phyloP scores from a whole-genome alignment of 345 rosid genomes.

The Brassica rapa region DNA sequence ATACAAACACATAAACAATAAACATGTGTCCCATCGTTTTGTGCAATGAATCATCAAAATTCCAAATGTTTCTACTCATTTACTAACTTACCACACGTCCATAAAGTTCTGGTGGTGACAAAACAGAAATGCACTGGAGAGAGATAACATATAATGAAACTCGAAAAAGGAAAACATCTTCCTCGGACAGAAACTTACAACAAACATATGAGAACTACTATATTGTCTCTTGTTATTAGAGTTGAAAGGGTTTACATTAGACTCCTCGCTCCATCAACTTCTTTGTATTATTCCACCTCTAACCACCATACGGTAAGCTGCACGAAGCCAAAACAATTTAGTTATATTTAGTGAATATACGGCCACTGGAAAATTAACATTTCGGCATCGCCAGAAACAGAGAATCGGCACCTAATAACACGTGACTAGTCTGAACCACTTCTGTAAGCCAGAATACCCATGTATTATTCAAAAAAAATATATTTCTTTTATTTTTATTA shows the following conservation, averaged over 20 bases:
- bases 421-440: no score
- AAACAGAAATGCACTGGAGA: background rate
- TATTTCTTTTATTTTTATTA: background rate
- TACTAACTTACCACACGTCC: background rate
- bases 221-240: slow-evolving; percentile 22
- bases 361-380: no score
- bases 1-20: background rate
- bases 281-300: slow-evolving; percentile 12
- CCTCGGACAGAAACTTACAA: background rate
- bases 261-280: slow-evolving; percentile 22
- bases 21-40: background rate
- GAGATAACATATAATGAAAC: background rate
- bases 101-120: background rate
- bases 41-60: background rate
- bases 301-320: slow-evolving; percentile 41
- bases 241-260: slow-evolving; percentile 27
- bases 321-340: slow-evolving; percentile 4
- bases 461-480: no score
- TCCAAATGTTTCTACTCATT: background rate
- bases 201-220: slow-evolving; percentile 17
- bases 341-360: background rate
- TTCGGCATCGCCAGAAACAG: no score
- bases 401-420: no score
- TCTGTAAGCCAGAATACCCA: no score
- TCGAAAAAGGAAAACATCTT: background rate